Conservation (phyloP, 116 monocot species). For the Posidonia oceanica region DNA sequence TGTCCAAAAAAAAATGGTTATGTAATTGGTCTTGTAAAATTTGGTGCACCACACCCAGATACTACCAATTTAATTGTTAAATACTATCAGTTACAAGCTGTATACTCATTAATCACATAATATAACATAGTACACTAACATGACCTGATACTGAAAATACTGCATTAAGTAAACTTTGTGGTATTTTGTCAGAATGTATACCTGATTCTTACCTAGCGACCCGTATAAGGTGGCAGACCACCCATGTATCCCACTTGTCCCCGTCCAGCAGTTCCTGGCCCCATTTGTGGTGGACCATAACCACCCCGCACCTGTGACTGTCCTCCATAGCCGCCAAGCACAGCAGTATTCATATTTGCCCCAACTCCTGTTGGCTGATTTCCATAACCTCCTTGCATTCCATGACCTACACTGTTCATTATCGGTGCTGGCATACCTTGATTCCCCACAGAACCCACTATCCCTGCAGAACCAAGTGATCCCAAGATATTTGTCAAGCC, state of each 20-base stretch:
- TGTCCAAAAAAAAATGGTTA: too few species aligned
- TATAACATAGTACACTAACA: neutral
- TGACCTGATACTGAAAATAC: neutral
- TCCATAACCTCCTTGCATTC: constrained; percentile 11
- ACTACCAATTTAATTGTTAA: too few species aligned
- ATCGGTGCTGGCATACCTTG: constrained; percentile 4
- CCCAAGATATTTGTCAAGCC: constrained; percentile 38
- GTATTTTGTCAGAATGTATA: too few species aligned
- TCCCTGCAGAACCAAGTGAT: constrained; percentile 19
- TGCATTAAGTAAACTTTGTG: neutral
- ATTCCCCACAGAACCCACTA: constrained; percentile 4
- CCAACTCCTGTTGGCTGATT: constrained; percentile 5
- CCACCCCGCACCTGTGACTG: constrained; percentile 14
- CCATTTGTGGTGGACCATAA: constrained; percentile 10
- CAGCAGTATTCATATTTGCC: neutral
- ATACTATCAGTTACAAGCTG: too few species aligned
- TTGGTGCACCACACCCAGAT: too few species aligned
- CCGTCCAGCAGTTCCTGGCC: constrained; percentile 19
- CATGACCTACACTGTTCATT: constrained; percentile 5
- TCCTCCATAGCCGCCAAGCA: constrained; percentile 6
- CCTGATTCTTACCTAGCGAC: constrained; percentile 38
- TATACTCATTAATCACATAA: too few species aligned
- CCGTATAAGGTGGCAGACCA: constrained; percentile 36
- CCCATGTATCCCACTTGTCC: constrained; percentile 24
- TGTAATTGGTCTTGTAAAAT: too few species aligned